A percentile compares a stretch with the other conserved stretches of the same genome.
These are phyloP conservation scores for Celoporthe dispersa DNA, from an alignment of 2,329 filamentous ascomycete genomes.

Conservation along the genomic window DNA sequence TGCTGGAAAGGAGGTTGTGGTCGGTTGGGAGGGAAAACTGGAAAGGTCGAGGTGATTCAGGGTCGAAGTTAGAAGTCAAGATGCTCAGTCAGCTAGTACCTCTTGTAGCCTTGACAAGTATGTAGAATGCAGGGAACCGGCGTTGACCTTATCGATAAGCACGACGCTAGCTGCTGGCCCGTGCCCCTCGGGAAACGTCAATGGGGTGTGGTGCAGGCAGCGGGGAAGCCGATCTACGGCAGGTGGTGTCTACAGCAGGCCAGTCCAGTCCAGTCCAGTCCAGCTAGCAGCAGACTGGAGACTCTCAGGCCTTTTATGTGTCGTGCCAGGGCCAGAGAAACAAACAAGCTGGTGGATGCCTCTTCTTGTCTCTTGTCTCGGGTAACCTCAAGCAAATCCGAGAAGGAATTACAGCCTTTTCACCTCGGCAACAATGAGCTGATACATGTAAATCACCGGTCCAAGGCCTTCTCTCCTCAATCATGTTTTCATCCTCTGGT, in stretches of 20 bases:
- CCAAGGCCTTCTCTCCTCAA: constrained; percentile 8
- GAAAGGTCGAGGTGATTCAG: constrained; percentile 12
- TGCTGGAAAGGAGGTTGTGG: background rate
- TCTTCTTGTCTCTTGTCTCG: background rate
- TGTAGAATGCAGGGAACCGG: background rate
- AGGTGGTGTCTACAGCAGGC: background rate
- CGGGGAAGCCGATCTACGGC: constrained; percentile 8
- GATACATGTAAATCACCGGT: constrained; percentile 8
- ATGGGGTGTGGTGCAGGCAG: background rate
- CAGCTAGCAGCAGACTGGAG: background rate
- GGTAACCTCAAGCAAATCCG: background rate
- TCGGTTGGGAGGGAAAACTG: background rate
- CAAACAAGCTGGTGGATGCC: constrained; percentile 3
- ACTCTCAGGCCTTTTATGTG: background rate
- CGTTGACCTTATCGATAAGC: constrained; percentile 13
- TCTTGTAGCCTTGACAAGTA: background rate
- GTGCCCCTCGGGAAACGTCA: background rate
- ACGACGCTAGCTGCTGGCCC: background rate
- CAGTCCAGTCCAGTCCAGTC: background rate
- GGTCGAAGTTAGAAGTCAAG: constrained; percentile 14
- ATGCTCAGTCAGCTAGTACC: background rate
- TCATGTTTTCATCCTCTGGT: constrained; percentile 68
- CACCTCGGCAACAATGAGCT: constrained; percentile 28
- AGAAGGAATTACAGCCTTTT: constrained; percentile 19
- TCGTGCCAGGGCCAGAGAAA: background rate